A percentile compares a stretch with the other conserved stretches of the same genome.
phyloP scores from a whole-genome alignment of 2,329 filamentous ascomycete species.

The Cordyceps fumosorosea region DNA sequence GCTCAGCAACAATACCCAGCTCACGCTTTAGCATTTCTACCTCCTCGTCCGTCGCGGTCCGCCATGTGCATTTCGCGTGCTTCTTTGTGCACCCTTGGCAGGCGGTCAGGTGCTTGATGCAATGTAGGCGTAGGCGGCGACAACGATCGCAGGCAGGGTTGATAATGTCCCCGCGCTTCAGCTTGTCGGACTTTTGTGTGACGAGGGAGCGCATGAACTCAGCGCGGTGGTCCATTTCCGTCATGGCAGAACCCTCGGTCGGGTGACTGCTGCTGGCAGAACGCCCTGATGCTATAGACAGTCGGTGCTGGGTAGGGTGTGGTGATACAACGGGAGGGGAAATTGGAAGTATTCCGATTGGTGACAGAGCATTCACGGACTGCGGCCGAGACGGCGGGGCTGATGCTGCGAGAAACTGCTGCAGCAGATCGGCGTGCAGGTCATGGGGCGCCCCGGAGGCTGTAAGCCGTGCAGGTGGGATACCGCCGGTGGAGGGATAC shows the following conservation, averaged over 20 bases:
- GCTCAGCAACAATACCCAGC: conserved; percentile 17
- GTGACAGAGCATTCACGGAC: conserved; percentile 22
- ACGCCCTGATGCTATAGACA: conserved; percentile 13
- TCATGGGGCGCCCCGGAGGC: conserved; percentile 34
- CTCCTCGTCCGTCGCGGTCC: conserved; percentile 70
- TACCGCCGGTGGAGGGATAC: conserved; percentile 26
- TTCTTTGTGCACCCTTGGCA: conserved; percentile 86
- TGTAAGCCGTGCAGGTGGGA: conserved; percentile 15
- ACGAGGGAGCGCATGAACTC: conserved; percentile 48
- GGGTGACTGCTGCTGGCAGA: conserved; percentile 16
- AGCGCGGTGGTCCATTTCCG: conserved; percentile 23
- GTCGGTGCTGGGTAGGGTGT: conserved; percentile 16
- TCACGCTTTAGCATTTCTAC: conserved; percentile 26
- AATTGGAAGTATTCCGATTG: conserved; percentile 19
- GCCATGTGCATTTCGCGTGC: conserved; percentile 84
- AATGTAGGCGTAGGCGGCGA: conserved; percentile 71
- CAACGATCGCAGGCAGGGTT: conserved; percentile 81
- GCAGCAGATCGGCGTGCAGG: conserved; percentile 48
- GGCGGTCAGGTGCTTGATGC: conserved; percentile 77
- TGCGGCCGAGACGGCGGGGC: conserved; percentile 22
- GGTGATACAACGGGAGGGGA: conserved; percentile 22
- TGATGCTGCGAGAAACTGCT: conserved; percentile 38
- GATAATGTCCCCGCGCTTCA: conserved; percentile 67
- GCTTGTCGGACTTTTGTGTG: conserved; percentile 66
- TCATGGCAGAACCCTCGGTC: conserved; percentile 19